Conservation (phyloP, 768 basidiomycete species). For the Cystofilobasidium ferigula region DNA sequence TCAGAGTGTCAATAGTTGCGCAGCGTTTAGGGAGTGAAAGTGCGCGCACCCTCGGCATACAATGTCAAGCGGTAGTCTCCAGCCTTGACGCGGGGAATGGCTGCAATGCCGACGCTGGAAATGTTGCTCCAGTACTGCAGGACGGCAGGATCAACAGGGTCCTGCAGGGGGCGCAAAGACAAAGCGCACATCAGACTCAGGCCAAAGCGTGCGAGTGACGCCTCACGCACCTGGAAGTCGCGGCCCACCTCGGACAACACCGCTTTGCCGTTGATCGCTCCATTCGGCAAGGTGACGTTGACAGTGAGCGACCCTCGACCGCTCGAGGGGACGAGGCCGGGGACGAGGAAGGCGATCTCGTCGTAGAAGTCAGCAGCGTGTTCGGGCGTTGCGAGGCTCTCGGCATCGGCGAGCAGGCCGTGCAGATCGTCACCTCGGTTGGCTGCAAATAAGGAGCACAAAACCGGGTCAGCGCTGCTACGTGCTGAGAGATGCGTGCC, state of each 20-base stretch:
- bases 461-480: no score
- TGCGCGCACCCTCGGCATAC: background rate
- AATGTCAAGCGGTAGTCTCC: constrained; percentile 27
- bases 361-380: constrained; percentile 31
- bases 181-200: background rate
- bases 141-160: constrained; percentile 2
- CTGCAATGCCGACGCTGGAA: constrained; percentile 19
- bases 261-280: constrained; percentile 26
- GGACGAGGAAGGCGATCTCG: constrained; percentile 25
- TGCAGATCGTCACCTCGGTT: constrained; percentile 3
- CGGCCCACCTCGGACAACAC: constrained; percentile 27
- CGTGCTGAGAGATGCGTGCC: background rate
- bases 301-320: constrained; percentile 25
- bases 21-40: no score
- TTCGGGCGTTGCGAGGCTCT: constrained; percentile 6
- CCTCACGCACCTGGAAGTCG: constrained; percentile 27
- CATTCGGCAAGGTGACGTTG: constrained; percentile 25
- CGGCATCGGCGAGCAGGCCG: constrained; percentile 14
- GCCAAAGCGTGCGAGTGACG: no score
- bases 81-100: constrained; percentile 29
- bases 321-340: constrained; percentile 24
- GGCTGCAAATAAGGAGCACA: background rate
- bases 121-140: constrained; percentile 32
- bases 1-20: background rate
- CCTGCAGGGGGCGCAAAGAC: background rate